Evolutionary conservation across 2,329 filamentous ascomycete species (phyloP), one percentile per base, ranked within the genome.

Genomic region (Neofusicoccum umdonicola): DNA sequence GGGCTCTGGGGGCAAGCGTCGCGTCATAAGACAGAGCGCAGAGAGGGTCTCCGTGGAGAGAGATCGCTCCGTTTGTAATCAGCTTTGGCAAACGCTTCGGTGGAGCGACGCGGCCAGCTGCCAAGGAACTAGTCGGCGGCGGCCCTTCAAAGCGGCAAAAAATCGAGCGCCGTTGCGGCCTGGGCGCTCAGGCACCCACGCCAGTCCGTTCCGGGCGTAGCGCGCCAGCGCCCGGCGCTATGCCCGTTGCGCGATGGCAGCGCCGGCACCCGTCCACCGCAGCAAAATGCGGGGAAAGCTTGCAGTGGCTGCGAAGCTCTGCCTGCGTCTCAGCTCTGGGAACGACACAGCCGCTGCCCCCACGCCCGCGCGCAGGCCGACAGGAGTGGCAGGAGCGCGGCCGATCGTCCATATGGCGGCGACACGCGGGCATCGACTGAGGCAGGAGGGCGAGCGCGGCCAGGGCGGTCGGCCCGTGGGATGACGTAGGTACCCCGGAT

Each of bases 271-370:
- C 39, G 41, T 57, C 22, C 39, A 11, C 39, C 31, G 22, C 52
- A 34, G 31, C 56, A n/a, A 45, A 58, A 60, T 60, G 56, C 56
- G 56, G 56, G 56, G 56, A 60, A 58, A 60, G 56, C 56, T 60
- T 17, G 41, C 3, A 27, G 45, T 15, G 54, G 22, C 39, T 34
- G 27, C 22, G 54, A 45, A 45, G 39, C 54, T 45, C 54, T 44
- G 9, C 15, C 22, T 4, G 39, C 41, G 9, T n/a, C 54, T 34
- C 15, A 15, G 41, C 22, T 4, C 2, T 19, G 27, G 35, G 34
- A 19, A 35, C 42, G 31, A 27, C 15, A 19, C 27, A 37, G 19
- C 22, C 15, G 22, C 27, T 22, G 31, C 42, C 15, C n/a, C 56
- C 41, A 47, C 42, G 56, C 41, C 4, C 9, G 42, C 15, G 31